These are phyloP conservation scores for Balamuthia mandrillaris DNA, from an alignment of 208 protist species.

Conservation along the genomic window DNA sequence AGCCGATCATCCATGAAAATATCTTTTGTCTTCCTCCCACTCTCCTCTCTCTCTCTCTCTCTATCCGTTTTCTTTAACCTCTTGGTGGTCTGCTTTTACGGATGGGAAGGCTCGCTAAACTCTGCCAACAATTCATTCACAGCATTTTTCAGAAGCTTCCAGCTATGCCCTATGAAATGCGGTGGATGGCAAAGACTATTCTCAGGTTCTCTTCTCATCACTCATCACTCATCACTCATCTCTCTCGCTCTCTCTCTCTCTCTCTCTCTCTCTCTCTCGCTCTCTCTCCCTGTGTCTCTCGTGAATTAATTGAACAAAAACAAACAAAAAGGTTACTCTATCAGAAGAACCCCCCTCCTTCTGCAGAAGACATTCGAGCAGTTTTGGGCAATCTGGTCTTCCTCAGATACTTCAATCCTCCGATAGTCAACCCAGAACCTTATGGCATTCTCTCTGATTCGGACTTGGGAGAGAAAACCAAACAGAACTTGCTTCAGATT, in stretches of 20 bases:
- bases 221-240: background rate
- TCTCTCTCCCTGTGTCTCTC: too few relatives aligned
- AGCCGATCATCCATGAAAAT: background rate
- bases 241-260: too few relatives aligned
- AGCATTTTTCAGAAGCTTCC: background rate
- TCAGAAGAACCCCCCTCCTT: background rate
- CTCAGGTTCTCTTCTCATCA: background rate
- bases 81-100: background rate
- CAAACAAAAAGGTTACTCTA: too few relatives aligned
- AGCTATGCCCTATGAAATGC: background rate
- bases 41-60: background rate
- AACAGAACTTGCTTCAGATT: background rate
- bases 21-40: background rate
- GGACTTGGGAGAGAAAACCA: background rate
- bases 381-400: slow-evolving; percentile 3
- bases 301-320: too few relatives aligned
- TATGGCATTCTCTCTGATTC: background rate
- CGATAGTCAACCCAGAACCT: background rate
- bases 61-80: background rate
- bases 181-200: background rate
- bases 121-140: background rate
- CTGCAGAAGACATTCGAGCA: background rate
- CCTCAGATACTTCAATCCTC: slow-evolving; percentile 5
- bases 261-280: too few relatives aligned
- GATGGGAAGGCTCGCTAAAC: background rate